A percentile compares a stretch with the other conserved stretches of the same genome.
phyloP scores from a whole-genome alignment of 164 flowering plant species.

The Cinnamomum micranthum region DNA sequence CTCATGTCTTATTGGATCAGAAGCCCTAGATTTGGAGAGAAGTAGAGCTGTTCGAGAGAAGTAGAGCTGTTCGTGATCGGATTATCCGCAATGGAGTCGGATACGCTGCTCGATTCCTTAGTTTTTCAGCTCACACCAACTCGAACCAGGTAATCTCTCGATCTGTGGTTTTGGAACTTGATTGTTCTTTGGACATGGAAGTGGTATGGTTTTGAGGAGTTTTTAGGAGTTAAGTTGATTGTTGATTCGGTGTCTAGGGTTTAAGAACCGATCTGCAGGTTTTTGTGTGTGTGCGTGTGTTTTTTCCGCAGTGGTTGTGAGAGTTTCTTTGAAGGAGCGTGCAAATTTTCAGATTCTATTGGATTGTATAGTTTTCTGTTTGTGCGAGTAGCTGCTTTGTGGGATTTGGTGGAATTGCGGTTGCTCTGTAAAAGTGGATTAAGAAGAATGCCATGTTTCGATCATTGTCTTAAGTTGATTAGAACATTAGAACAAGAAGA shows the following conservation, averaged over 20 bases:
- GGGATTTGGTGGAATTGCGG: neutral
- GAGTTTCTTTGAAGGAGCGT: too few species aligned
- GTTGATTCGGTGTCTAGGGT: neutral
- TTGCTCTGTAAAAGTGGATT: neutral
- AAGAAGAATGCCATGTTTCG: neutral
- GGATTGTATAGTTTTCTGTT: neutral
- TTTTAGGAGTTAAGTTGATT: constrained; percentile 8
- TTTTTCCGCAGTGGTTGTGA: neutral
- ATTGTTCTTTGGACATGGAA: neutral
- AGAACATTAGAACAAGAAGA: too few species aligned
- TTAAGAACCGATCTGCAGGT: neutral
- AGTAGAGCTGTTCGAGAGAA: neutral
- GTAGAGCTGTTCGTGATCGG: neutral
- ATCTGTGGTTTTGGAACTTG: neutral
- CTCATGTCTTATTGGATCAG: neutral
- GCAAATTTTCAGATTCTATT: too few species aligned
- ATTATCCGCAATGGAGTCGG: constrained; percentile 56
- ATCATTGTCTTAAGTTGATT: neutral
- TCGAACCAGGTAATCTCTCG: constrained; percentile 70
- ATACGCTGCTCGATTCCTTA: constrained; percentile 68
- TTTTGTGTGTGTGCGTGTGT: neutral
- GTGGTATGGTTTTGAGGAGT: neutral
- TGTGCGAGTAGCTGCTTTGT: neutral
- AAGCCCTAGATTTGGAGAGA: neutral
- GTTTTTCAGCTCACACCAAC: constrained; percentile 97